phyloP scores from a whole-genome alignment of 352 stramenopile species.

The Pythium aristosporum region DNA sequence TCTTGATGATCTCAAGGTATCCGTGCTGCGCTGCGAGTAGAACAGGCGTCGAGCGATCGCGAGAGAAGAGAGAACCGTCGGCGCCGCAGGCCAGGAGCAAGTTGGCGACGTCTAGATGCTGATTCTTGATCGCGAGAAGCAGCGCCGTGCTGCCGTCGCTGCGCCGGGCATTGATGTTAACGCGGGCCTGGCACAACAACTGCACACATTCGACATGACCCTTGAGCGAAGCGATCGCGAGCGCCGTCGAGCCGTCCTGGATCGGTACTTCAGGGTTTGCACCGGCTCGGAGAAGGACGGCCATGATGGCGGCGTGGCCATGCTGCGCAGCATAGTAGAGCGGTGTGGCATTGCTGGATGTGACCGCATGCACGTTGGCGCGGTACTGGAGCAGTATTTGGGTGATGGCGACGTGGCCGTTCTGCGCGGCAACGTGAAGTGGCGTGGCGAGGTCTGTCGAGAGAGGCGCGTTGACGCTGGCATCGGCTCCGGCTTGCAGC shows the following conservation, averaged over 20 bases:
- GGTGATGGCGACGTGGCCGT: constrained; percentile 35
- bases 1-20: constrained; percentile 6
- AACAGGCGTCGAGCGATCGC: constrained; percentile 11
- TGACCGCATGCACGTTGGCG: constrained; percentile 22
- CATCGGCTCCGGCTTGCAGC: constrained; percentile 1
- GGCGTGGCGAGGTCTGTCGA: constrained; percentile 11
- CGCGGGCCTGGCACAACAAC: constrained; percentile 2
- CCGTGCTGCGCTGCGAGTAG: constrained; percentile 21
- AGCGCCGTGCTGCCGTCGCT: constrained; percentile 82
- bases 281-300: constrained; percentile 30
- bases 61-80: constrained; percentile 3
- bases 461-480: constrained; percentile 8
- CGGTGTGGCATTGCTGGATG: constrained; percentile 33
- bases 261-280: constrained; percentile 2
- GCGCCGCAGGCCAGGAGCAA: constrained; percentile 38
- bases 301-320: constrained; percentile 9
- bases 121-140: constrained; percentile 81
- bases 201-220: constrained; percentile 13
- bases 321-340: constrained; percentile 21
- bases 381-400: constrained; percentile 11
- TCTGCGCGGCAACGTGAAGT: constrained; percentile 63
- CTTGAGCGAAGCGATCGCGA: constrained; percentile 9
- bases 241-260: constrained; percentile 15
- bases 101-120: constrained; percentile 68
- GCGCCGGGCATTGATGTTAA: constrained; percentile 15